Percentiles rank a stretch among this genome's conserved stretches.
Conservation (phyloP, 1,284 basidiomycete species). For the Leccinum huronense region DNA sequence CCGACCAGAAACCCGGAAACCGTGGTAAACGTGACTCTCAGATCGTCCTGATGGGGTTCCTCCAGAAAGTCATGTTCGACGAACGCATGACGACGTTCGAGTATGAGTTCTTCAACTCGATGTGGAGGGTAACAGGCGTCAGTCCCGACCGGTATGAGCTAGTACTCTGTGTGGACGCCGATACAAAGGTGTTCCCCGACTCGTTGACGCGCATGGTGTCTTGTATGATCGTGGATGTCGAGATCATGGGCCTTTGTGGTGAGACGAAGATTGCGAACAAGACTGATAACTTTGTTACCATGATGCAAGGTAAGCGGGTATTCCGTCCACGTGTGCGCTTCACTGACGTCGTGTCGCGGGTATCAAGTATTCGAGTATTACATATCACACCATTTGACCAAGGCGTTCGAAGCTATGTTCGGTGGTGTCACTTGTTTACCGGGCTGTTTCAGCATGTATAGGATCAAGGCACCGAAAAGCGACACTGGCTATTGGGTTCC, state of each 20-base stretch:
- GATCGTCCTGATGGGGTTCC: slow-evolving; percentile 96
- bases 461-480: slow-evolving; percentile 96
- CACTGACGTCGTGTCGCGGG: slow-evolving; percentile 7
- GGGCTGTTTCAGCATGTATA: slow-evolving; percentile 99
- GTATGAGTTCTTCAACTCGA: slow-evolving; percentile 98
- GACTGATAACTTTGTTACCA: slow-evolving; percentile 95
- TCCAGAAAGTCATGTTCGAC: slow-evolving; percentile 99
- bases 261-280: slow-evolving; percentile 99
- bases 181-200: slow-evolving; percentile 97
- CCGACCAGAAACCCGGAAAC: slow-evolving; percentile 94
- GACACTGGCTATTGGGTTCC: slow-evolving; percentile 97
- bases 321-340: neutral
- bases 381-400: slow-evolving; percentile 98
- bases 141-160: slow-evolving; percentile 97
- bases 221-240: slow-evolving; percentile 92
- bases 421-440: slow-evolving; percentile 99
- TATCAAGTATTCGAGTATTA: slow-evolving; percentile 94
- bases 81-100: slow-evolving; percentile 99
- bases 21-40: slow-evolving; percentile 98
- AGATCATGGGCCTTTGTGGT: slow-evolving; percentile 99
- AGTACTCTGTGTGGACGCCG: slow-evolving; percentile 97
- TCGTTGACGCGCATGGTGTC: slow-evolving; percentile 90
- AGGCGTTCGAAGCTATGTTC: slow-evolving; percentile 99
- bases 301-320: slow-evolving; percentile 82
- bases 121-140: slow-evolving; percentile 93